Evolutionary conservation across 1,284 basidiomycete genomes (phyloP).

Genomic region (Baeospora myosura): DNA sequence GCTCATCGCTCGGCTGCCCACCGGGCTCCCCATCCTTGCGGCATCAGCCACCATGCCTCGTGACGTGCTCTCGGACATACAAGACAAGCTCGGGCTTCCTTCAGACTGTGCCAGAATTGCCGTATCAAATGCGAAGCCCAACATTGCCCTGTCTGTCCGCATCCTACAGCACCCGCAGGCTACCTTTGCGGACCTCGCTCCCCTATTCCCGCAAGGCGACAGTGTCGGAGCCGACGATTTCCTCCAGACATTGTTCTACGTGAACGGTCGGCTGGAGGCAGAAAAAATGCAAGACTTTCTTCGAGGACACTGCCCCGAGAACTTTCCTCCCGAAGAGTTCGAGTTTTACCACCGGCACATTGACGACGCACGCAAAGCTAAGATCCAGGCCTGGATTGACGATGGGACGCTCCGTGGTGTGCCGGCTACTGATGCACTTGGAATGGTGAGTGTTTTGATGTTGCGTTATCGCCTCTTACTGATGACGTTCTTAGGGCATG

Average conservation of each 20-base stretch:
- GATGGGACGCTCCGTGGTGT: conserved; percentile 5
- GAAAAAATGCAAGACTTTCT: conserved; percentile 13
- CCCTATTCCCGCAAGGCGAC: conserved; percentile 5
- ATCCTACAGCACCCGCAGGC: conserved; percentile 11
- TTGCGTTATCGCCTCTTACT: background rate
- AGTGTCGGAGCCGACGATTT: conserved; percentile 8
- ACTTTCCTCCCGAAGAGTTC: conserved; percentile 4
- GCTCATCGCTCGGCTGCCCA: conserved; percentile 9
- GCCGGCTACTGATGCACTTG: conserved; percentile 11
- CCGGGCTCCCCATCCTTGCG: conserved; percentile 12
- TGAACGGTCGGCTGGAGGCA: conserved; percentile 6
- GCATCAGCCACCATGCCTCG: conserved; percentile 14
- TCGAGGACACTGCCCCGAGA: conserved; percentile 5
- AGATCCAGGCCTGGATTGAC: conserved; percentile 6
- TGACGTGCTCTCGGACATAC: conserved; percentile 11
- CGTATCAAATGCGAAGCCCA: conserved; percentile 15
- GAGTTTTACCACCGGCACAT: conserved; percentile 15
- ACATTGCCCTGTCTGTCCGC: conserved; percentile 14
- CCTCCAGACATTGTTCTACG: conserved; percentile 15
- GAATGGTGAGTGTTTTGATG: conserved; percentile 9
- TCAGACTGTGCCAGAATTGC: conserved; percentile 5
- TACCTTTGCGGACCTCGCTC: conserved; percentile 11
- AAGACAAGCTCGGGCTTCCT: conserved; percentile 6
- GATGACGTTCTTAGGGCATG: conserved; percentile 1
- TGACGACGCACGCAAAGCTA: conserved; percentile 5